Evolutionary conservation across 176 grass and related monocot species (phyloP).

Genomic region (Rhipidocladum racemiflorum): DNA sequence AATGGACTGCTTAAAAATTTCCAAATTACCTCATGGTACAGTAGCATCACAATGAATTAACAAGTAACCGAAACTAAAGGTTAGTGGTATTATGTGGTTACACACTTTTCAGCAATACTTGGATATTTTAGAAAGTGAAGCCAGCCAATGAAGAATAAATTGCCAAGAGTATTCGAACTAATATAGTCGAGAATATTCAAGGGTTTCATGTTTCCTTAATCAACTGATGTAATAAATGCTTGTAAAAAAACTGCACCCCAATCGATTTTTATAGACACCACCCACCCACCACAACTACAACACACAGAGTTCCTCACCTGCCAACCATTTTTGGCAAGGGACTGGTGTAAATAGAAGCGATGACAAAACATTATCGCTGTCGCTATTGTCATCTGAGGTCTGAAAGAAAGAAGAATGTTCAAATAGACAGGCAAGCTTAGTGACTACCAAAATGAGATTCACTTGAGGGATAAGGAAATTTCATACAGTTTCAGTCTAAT

Average conservation of each 20-base stretch:
- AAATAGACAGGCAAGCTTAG: constrained; percentile 3
- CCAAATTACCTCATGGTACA: not conserved
- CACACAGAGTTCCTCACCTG: constrained; percentile 54
- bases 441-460: not conserved
- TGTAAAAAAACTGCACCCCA: not conserved
- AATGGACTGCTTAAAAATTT: not conserved
- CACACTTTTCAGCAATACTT: too few species aligned
- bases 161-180: too few species aligned
- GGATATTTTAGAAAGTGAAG: too few species aligned
- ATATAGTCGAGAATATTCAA: not conserved
- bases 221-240: not conserved
- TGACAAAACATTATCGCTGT: constrained; percentile 75
- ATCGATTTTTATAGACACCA: not conserved
- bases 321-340: constrained; percentile 86
- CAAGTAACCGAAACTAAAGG: constrained; percentile 10
- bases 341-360: constrained; percentile 81
- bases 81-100: not conserved
- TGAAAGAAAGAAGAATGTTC: constrained; percentile 29
- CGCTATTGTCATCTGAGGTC: constrained; percentile 64
- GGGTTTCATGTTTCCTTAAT: not conserved
- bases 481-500: too few species aligned
- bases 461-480: constrained; percentile 15
- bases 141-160: too few species aligned
- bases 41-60: not conserved
- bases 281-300: not conserved